Evolutionary conservation across 2,329 filamentous ascomycete species (phyloP).

Genomic region (Samsoniella hepiali): DNA sequence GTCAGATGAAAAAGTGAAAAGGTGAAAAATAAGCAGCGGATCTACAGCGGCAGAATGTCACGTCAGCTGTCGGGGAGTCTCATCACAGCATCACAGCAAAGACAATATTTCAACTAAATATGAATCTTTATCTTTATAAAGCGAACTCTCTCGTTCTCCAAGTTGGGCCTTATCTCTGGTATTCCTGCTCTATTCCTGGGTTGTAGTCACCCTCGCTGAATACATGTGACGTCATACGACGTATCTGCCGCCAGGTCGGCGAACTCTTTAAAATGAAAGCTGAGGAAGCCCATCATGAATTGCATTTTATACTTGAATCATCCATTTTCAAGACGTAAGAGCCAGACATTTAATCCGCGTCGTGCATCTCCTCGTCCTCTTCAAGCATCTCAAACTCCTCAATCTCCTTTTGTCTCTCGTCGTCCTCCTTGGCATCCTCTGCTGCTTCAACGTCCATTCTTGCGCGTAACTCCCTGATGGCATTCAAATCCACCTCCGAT

Average conservation of each 20-base stretch:
- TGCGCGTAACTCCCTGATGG: not conserved
- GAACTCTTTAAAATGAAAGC: too few relatives aligned
- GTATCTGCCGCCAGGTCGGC: too few relatives aligned
- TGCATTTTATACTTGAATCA: not conserved
- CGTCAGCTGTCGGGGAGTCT: not conserved
- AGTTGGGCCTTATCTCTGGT: too few relatives aligned
- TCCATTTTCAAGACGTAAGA: too few relatives aligned
- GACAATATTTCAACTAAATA: too few relatives aligned
- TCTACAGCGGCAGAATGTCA: not conserved
- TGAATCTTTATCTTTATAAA: too few relatives aligned
- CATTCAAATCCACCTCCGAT: not conserved
- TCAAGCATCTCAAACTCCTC: constrained; percentile 1
- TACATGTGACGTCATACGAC: too few relatives aligned
- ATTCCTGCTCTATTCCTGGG: too few relatives aligned
- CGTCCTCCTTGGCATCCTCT: constrained; percentile 8
- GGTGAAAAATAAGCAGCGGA: not conserved
- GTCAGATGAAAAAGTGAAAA: too few relatives aligned
- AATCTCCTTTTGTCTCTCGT: not conserved
- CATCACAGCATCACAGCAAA: not conserved
- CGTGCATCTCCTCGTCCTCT: not conserved
- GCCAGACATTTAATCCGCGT: not conserved
- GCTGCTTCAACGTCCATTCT: not conserved
- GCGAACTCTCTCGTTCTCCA: too few relatives aligned
- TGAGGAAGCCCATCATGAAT: too few relatives aligned
- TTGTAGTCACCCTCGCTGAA: too few relatives aligned